phyloP scores from a whole-genome alignment of 768 basidiomycete species.

The Suillus clintonianus region DNA sequence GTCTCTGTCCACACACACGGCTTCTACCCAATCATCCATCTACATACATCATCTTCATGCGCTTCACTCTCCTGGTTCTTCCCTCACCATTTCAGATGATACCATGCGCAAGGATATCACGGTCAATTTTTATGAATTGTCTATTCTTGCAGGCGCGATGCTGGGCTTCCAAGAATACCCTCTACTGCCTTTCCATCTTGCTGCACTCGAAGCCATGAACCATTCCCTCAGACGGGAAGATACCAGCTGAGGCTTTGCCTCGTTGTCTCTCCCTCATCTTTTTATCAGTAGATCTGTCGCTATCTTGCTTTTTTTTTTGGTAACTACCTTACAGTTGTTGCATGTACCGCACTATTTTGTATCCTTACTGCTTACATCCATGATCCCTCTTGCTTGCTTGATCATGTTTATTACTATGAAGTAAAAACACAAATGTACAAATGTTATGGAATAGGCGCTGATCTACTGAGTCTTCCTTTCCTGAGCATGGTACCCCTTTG shows the following conservation, averaged over 20 bases:
- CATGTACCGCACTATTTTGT: slow-evolving; percentile 23
- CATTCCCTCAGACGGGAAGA: slow-evolving; percentile 36
- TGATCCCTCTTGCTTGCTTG: slow-evolving; percentile 6
- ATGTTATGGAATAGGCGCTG: slow-evolving; percentile 15
- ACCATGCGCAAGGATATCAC: slow-evolving; percentile 56
- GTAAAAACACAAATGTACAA: slow-evolving; percentile 7
- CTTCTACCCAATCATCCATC: slow-evolving; percentile 46
- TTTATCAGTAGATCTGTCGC: slow-evolving; percentile 6
- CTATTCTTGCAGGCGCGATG: slow-evolving; percentile 52
- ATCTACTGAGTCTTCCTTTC: slow-evolving; percentile 78
- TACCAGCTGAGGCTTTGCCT: slow-evolving; percentile 17
- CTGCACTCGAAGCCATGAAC: slow-evolving; percentile 67
- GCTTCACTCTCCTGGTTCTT: slow-evolving; percentile 43
- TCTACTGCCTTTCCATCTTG: slow-evolving; percentile 71
- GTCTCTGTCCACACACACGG: slow-evolving; percentile 46
- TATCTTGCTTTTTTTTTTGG: slow-evolving; percentile 5
- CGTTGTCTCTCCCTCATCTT: background rate
- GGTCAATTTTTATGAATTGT: slow-evolving; percentile 68
- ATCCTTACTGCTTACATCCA: slow-evolving; percentile 32
- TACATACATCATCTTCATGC: slow-evolving; percentile 64
- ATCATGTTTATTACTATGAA: slow-evolving; percentile 1
- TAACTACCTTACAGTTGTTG: slow-evolving; percentile 9
- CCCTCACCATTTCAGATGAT: slow-evolving; percentile 33
- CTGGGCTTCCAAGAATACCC: slow-evolving; percentile 48
- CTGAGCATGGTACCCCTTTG: slow-evolving; percentile 65